These are phyloP conservation scores for Kwoniella heveanensis DNA, from an alignment of 768 basidiomycete genomes.

Conservation along the genomic window DNA sequence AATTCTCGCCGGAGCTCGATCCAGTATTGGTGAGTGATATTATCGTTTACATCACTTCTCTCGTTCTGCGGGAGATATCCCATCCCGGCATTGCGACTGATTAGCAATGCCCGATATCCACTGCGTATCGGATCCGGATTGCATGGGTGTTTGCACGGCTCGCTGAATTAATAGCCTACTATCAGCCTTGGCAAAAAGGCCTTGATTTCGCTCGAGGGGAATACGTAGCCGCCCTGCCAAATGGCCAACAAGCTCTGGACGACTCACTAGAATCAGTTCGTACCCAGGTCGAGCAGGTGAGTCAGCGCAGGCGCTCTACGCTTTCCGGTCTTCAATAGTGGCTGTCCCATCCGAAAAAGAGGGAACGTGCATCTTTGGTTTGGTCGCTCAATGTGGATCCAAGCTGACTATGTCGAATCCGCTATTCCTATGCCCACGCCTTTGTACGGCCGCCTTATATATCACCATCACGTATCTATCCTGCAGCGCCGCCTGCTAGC, in stretches of 20 bases:
- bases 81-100: too few species aligned
- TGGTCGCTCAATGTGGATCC: too few species aligned
- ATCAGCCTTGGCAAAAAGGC: slow-evolving; percentile 64
- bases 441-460: too few species aligned
- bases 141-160: too few species aligned
- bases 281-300: slow-evolving; percentile 69
- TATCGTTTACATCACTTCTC: not conserved
- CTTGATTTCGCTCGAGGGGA: slow-evolving; percentile 67
- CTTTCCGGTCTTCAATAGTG: too few species aligned
- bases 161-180: too few species aligned
- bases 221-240: slow-evolving; percentile 49
- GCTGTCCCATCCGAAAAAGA: too few species aligned
- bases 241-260: slow-evolving; percentile 62
- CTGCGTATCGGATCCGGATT: too few species aligned
- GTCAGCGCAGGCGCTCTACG: slow-evolving; percentile 44
- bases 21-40: slow-evolving; percentile 45
- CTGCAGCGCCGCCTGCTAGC: slow-evolving; percentile 69
- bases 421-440: not conserved
- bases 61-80: too few species aligned
- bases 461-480: not conserved
- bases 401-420: not conserved
- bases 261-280: slow-evolving; percentile 71
- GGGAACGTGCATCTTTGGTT: too few species aligned
- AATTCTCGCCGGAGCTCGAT: slow-evolving; percentile 58
- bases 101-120: too few species aligned